Base-by-base conservation (phyloP, 306 rosid genomes). In the Malus sylvestris region DNA sequence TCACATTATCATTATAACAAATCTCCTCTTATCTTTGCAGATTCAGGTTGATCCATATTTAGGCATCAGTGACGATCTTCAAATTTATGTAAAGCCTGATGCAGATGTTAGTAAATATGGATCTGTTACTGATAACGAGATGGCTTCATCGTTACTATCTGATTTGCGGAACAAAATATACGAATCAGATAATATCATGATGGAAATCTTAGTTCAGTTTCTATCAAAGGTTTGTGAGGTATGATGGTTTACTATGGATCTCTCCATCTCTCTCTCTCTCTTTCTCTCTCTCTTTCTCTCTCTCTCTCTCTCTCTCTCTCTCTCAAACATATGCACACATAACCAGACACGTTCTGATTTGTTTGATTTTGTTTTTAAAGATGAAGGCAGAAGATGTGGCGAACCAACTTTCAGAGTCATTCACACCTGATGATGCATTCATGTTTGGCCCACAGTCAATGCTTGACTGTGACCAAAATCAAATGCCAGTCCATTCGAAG, bases 391-490 rank as follows among this genome's bases (percentile, higher is more conserved):
- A 81, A 81, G 88, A 79, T 63, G 81, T 96, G 78, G 76, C 85
- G n/a, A 70, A 74, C 76, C 92, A 83, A 64, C 85, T 96, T 76
- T 86, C 85, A 10, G 96, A 90, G 84, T 22, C 86, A 55, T 96
- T 92, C 82, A 75, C 86, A 79, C 96, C 97, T 18, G 97, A 92
- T 81, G 99, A 95, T 74, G 90, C 89, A n/a, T 91, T 88, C 79
- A 78, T 87, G 86, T 91, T 89, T 76, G 97, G 98, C 65, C 97
- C 93, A 52, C 90, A 79, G 81, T 92, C 96, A 3, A 87, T 85
- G 68, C 86, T 87, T 3, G 84, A 79, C 66, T 78, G 89, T 69
- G 90, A 84, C 83, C 80, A 78, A 42, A 78, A 76, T 70, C 81
- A 80, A 75, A 70, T 76, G 25, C 75, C 25, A 63, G 51, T 80